Evolutionary conservation across 805 yeast genomes (phyloP), one percentile per base, ranked within the genome.

Genomic region (Huiozyma sinensis): DNA sequence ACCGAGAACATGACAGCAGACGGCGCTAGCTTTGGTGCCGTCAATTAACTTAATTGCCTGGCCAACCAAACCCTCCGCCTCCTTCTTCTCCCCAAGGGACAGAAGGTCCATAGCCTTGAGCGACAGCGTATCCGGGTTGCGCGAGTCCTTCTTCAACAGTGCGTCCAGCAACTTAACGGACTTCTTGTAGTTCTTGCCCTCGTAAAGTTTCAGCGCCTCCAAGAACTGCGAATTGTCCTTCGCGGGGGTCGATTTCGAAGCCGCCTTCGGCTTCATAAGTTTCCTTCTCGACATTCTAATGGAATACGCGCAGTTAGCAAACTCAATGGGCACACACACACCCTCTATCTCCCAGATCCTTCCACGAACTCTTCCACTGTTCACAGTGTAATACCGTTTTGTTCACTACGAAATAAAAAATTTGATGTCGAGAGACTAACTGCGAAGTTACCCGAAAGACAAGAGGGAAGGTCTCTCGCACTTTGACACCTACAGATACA

Each of bases 1-100:
- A 13, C 96, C 97, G 5, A 85, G 72, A 53, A 92, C 77, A 56
- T 92, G 97, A 64, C 86, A 75, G 13, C 84, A 83, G 39, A 88
- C 75, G 42, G 85, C 79, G 53, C 86, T 78, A 6, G 64, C 60
- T 5, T 53, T 44, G 11, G 55, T 53, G 4, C 69, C 64, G 13
- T 76, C 67, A 33, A 76, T 81, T 52, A 77, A 77, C 32, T 69
- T 67, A 27, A 80, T 50, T 0, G 94, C 94, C 55, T 75, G 77
- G 35, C 64, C 52, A 42, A 88, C 75, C 53, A 76, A 75, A 0
- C 71, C 56, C 42, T 72, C 78, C 1, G 88, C 88, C 44, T 85
- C 94, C 1, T 67, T 66, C 46, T 71, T 69, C 53, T 77, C 79
- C 42, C 80, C 77, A 39, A 76, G 55, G 50, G 75, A 73, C 57